Evolutionary conservation across 1,284 basidiomycete genomes (phyloP), one percentile per base, ranked within the genome.

Genomic region (Irpex lacteus): DNA sequence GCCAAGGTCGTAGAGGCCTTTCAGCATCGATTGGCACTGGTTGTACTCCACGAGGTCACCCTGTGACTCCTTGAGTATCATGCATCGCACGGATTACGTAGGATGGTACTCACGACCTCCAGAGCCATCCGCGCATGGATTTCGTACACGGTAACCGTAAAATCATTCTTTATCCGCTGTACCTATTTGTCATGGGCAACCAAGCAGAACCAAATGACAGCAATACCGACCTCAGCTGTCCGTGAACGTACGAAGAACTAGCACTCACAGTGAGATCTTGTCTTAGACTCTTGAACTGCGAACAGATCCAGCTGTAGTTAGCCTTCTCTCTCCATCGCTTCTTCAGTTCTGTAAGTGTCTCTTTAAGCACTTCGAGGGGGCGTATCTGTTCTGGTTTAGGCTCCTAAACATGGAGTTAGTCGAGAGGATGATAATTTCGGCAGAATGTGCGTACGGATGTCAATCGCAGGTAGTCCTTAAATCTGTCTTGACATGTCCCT

Each of bases 161-260:
- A 98, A 62, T 98, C 94, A 72, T 98, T 99, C 82, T 98, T 98
- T 75, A 99, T 98, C 40, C 97, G 89, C 82, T 99, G 98, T n/a
- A 99, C 96, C 96, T 98, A 60, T 5, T 38, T 19, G 11, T 47
- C 19, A 21, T 19, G 55, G n/a, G 18, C 13, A 38, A 60, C 69
- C 59, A 71, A 64, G n/a, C 69, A n/a, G 4, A 62, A 67, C 61
- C 60, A 73, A 53, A 21, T 5, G 54, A 36, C 26, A 32, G 26
- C 6, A 4, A 56, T 32, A 37, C 13, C 13, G 54, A 36, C 21
- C 32, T 56, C 65, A 52, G 67, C 58, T 58, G 55, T 54, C 32
- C 40, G 11, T 63, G 65, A 61, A 13, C 55, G 19, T 60, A 61
- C 44, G 63, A 67, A 47, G 49, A 54, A 59, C 54, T 59, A 21